Evolutionary conservation across 2,329 filamentous ascomycete genomes (phyloP).

Genomic region (Dothideomycetes sp.): DNA sequence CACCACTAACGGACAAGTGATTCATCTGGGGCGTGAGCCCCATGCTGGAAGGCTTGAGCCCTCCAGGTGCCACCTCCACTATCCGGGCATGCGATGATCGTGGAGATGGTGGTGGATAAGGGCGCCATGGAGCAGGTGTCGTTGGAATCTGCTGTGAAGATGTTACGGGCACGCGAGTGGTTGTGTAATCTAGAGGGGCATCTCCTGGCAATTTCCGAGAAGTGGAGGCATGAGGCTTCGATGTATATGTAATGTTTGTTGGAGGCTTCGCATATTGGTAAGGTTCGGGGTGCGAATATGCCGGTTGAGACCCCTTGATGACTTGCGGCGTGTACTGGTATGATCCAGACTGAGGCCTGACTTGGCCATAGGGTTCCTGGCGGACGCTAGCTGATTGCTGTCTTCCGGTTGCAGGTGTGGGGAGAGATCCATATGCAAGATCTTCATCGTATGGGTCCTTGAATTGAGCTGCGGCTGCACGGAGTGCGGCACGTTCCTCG

Average conservation of each 20-base stretch:
- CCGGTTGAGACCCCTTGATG: neutral
- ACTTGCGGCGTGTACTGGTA: no score
- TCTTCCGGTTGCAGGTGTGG: slow-evolving; percentile 2
- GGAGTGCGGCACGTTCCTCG: slow-evolving; percentile 20
- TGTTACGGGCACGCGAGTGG: neutral
- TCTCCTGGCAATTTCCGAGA: neutral
- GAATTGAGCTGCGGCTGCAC: slow-evolving; percentile 12
- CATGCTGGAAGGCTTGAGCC: slow-evolving; percentile 16
- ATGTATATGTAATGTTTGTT: slow-evolving; percentile 31
- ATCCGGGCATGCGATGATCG: slow-evolving; percentile 17
- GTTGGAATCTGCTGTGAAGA: slow-evolving; percentile 12
- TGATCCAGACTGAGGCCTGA: no score
- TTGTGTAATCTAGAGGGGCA: neutral
- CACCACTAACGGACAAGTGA: slow-evolving; percentile 36
- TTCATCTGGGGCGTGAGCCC: slow-evolving; percentile 32
- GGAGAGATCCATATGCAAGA: slow-evolving; percentile 18
- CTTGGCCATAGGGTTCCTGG: no score
- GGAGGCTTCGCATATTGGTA: slow-evolving; percentile 15
- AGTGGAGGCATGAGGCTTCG: slow-evolving; percentile 20
- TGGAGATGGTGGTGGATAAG: slow-evolving; percentile 12
- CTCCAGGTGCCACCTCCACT: slow-evolving; percentile 31
- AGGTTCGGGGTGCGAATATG: neutral
- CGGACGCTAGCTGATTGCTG: neutral
- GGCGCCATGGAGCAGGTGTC: slow-evolving; percentile 11
- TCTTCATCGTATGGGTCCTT: slow-evolving; percentile 23